Conservation (phyloP, 352 stramenopile species). For the Albugo candida region DNA sequence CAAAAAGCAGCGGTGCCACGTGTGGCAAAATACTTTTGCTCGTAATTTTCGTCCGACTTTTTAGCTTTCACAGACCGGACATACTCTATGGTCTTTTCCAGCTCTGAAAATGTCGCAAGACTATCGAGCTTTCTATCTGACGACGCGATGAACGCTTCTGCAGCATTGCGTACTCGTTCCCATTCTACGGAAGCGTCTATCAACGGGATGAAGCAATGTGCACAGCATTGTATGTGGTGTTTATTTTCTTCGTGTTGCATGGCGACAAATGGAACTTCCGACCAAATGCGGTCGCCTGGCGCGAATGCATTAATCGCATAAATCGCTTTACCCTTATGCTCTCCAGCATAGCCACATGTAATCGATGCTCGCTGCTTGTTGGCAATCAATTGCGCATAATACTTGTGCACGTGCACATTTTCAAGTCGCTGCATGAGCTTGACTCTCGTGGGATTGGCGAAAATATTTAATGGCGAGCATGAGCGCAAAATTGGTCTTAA, state of each 20-base stretch:
- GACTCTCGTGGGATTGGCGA: too few relatives aligned
- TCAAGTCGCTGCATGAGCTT: too few relatives aligned
- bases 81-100: background rate
- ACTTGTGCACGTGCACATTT: too few relatives aligned
- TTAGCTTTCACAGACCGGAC: background rate
- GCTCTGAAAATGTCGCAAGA: background rate
- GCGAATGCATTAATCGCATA: slow-evolving; percentile 29
- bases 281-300: slow-evolving; percentile 42
- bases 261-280: slow-evolving; percentile 33
- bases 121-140: background rate
- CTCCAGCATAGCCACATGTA: slow-evolving; percentile 21
- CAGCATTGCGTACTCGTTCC: slow-evolving; percentile 20
- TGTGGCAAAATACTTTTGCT: background rate
- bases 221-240: slow-evolving; percentile 39
- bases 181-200: slow-evolving; percentile 40
- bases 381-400: too few relatives aligned
- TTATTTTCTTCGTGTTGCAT: slow-evolving; percentile 69
- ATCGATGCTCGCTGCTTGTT: slow-evolving; percentile 20
- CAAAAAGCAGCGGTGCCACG: background rate
- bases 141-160: background rate
- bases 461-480: too few relatives aligned
- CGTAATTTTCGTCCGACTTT: background rate
- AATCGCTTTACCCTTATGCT: slow-evolving; percentile 56
- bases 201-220: slow-evolving; percentile 60
- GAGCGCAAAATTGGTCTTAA: too few relatives aligned